Percentiles rank a stretch among this genome's conserved stretches.
These are phyloP conservation scores for Fusarium brachygibbosum DNA, from an alignment of 2,329 filamentous ascomycete species.

Conservation along the genomic window DNA sequence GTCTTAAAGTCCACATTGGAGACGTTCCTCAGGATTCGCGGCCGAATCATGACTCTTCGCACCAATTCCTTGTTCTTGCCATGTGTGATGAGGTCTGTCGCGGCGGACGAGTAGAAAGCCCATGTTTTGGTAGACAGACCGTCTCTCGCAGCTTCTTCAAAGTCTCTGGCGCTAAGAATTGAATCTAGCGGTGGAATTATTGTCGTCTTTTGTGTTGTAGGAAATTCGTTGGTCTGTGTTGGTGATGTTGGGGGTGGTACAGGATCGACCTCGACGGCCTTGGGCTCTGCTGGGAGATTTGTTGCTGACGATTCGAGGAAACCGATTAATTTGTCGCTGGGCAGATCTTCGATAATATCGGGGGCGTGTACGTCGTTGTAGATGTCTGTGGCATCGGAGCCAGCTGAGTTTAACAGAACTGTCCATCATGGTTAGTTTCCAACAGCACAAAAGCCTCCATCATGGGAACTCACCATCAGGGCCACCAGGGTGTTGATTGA, in stretches of 20 bases:
- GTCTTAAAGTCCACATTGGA: conserved; percentile 63
- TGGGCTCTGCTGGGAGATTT: background rate
- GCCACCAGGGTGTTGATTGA: conserved; percentile 58
- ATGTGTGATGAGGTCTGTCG: conserved; percentile 71
- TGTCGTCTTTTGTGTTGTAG: background rate
- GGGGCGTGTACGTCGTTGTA: conserved; percentile 66
- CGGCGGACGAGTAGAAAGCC: conserved; percentile 77
- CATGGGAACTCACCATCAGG: conserved; percentile 47
- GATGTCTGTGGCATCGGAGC: conserved; percentile 65
- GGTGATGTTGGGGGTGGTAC: background rate
- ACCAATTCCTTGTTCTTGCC: conserved; percentile 67
- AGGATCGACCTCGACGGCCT: background rate
- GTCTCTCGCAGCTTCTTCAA: conserved; percentile 67
- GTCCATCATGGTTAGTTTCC: background rate
- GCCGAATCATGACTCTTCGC: conserved; percentile 69
- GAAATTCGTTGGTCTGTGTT: background rate
- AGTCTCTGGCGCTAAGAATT: conserved; percentile 59
- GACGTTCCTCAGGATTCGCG: conserved; percentile 70
- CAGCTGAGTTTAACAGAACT: conserved; percentile 65
- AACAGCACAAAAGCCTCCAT: fast-evolving
- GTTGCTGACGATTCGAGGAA: conserved; percentile 55
- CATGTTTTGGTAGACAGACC: conserved; percentile 72
- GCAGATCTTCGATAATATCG: conserved; percentile 57
- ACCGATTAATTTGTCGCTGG: conserved; percentile 63
- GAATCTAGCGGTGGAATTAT: background rate